Evolutionary conservation across 495 filamentous ascomycete species (phyloP).

Genomic region (Neurospora sp.): DNA sequence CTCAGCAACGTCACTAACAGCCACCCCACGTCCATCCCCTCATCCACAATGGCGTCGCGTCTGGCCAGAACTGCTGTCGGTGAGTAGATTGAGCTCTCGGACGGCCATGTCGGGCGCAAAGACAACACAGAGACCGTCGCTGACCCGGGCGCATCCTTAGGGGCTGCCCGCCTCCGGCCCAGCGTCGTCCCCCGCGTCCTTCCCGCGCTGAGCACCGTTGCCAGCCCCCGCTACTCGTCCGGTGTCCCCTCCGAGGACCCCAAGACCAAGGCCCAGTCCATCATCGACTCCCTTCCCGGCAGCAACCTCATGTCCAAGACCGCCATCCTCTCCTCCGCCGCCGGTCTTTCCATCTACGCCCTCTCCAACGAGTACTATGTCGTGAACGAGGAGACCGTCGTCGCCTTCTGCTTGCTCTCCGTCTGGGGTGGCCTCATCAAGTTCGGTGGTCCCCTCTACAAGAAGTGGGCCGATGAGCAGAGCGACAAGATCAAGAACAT

Average conservation of each 20-base stretch:
- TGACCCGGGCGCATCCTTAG: slow-evolving; percentile 33
- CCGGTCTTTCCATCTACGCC: slow-evolving; percentile 83
- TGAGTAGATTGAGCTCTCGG: slow-evolving; percentile 40
- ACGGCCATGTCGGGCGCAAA: slow-evolving; percentile 1
- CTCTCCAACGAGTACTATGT: slow-evolving; percentile 99
- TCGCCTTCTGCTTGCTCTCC: slow-evolving; percentile 77
- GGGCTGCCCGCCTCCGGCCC: slow-evolving; percentile 81
- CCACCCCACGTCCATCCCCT: slow-evolving; percentile 32
- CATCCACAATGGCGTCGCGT: slow-evolving; percentile 85
- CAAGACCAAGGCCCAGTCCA: slow-evolving; percentile 87
- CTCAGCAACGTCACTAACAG: slow-evolving; percentile 26
- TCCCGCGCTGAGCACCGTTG: slow-evolving; percentile 58
- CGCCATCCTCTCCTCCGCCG: slow-evolving; percentile 85
- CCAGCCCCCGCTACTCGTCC: slow-evolving; percentile 56
- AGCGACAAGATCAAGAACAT: slow-evolving; percentile 82
- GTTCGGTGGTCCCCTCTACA: slow-evolving; percentile 86
- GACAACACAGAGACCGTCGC: not conserved
- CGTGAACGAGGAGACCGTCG: slow-evolving; percentile 94
- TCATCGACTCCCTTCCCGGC: slow-evolving; percentile 82
- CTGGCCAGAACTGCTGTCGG: slow-evolving; percentile 84
- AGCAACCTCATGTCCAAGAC: slow-evolving; percentile 85
- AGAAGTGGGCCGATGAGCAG: slow-evolving; percentile 81
- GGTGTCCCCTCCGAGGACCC: slow-evolving; percentile 75
- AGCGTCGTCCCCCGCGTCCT: slow-evolving; percentile 56
- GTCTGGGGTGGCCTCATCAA: slow-evolving; percentile 84